Evolutionary conservation across 768 basidiomycete species (phyloP), one percentile per base, ranked within the genome.

Genomic region (Epithele typhae): DNA sequence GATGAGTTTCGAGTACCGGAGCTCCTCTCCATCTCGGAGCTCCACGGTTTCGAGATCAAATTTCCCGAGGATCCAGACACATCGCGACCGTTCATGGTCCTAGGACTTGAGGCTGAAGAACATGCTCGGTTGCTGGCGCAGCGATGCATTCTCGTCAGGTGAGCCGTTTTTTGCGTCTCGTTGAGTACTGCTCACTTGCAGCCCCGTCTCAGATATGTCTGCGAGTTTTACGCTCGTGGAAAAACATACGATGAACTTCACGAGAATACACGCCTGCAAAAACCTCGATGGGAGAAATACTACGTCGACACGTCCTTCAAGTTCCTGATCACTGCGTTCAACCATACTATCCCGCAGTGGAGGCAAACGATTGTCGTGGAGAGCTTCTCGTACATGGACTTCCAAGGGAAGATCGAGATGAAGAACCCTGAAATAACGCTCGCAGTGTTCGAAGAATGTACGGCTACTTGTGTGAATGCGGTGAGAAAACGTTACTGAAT

Each of bases 371-470:
- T 77, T 12, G 70, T 88, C 35, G 79, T 95, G 36, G 84, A 92
- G 59, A 75, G 74, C 54, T 97, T 99, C 63, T 65, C 75, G 2
- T 96, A 91, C 60, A 92, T 97, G 87, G 81, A 69, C 17, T 83
- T 92, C 52, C 64, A 74, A 47, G 93, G 93, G 11, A 77, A 77
- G 55, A 90, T 96, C 54, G 81, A 87, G 44, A 78, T 98, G 78
- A 83, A 81, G 51, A 71, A 72, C 36, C 88, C 94, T 0, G 80
- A 92, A 36, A 76, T 92, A 24, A 75, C 74, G 8, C 68, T 91
- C 21, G 77, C 79, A 0, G 81, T 84, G 41, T 88, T 86, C 45
- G 94, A 96, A 71, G 93, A 95, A 69, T 95, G 93, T 93, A 22
- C n/a, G n/a, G 15, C 81, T 67, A 1, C n/a, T 23, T 30, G 27